Conservation (phyloP, 1,284 basidiomycete genomes). For the Ceratobasidium sp. region DNA sequence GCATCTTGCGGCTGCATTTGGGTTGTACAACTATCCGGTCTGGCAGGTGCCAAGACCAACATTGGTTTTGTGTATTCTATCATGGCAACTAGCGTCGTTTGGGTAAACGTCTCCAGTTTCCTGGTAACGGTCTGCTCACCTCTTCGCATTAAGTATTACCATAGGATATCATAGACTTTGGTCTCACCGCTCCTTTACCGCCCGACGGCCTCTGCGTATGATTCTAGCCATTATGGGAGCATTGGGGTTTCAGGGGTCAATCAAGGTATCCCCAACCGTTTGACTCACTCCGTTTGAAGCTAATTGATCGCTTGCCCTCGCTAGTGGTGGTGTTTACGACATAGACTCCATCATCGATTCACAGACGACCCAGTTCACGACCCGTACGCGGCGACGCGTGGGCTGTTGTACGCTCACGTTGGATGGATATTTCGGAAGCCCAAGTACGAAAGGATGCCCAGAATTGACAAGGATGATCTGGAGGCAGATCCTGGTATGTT, state of each 20-base stretch:
- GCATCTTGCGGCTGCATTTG: constrained; percentile 69
- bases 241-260: constrained; percentile 73
- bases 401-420: constrained; percentile 79
- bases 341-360: constrained; percentile 78
- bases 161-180: constrained; percentile 82
- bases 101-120: constrained; percentile 61
- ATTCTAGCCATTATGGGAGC: constrained; percentile 72
- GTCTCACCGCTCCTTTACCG: constrained; percentile 76
- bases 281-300: constrained; percentile 8
- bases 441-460: constrained; percentile 68
- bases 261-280: constrained; percentile 56
- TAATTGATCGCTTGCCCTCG: neutral
- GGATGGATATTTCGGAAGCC: constrained; percentile 88
- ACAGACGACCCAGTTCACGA: constrained; percentile 80
- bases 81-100: constrained; percentile 78
- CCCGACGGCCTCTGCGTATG: constrained; percentile 64
- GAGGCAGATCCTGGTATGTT: constrained; percentile 70
- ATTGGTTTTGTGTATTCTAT: constrained; percentile 63
- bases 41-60: constrained; percentile 59
- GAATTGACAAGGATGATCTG: constrained; percentile 76
- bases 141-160: constrained; percentile 63
- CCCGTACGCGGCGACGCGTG: constrained; percentile 78
- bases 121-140: neutral
- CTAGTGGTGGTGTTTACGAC: constrained; percentile 70
- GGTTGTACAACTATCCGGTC: constrained; percentile 63